Evolutionary conservation across 352 stramenopile genomes (phyloP), one percentile per base, ranked within the genome.

Genomic region (Thraustochytrium sp.): DNA sequence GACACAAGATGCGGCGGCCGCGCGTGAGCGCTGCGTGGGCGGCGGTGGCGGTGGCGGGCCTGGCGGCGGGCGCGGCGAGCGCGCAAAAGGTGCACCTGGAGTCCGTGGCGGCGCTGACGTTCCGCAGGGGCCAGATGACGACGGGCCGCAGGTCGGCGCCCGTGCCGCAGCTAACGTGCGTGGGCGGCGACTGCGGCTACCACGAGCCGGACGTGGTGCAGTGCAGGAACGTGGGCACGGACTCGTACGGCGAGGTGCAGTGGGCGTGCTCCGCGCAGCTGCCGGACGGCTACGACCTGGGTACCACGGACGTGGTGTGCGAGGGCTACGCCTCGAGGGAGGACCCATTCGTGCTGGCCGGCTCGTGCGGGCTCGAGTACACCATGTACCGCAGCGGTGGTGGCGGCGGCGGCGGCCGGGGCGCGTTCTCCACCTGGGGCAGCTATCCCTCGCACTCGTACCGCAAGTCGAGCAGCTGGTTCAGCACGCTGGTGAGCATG

Each of bases 161-260:
- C 5, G 68, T 80, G 26, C 68, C 68, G 26, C 68, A 80, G 68
- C 48, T 80, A 11, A 64, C 8, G 13, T 80, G 68, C 42, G 68
- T 80, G 18, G 68, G 68, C 23, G 68, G 68, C 48, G 68, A 80
- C 49, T 80, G 68, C 68, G 76, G 44, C 5, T 80, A 48, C 54
- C 26, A 13, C 16, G 38, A 75, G 49, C 68, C 68, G 5, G 68
- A 80, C n/a, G 51, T 80, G 18, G 68, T 80, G 42, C 68, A 80
- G 44, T 80, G 68, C 38, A 9, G 68, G 4, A 80, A 80, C 34
- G 68, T 80, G 21, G 68, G 68, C 51, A 26, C 26, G 13, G 68
- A 80, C 38, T 63, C 68, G 9, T 80, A 63, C 29, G 68, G 68
- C 29, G 68, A 80, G n/a, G 68, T 80, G 23, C 68, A 80, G 51